Base-by-base conservation (phyloP, 176 grass and related monocot genomes). In the Zea luxurians region DNA sequence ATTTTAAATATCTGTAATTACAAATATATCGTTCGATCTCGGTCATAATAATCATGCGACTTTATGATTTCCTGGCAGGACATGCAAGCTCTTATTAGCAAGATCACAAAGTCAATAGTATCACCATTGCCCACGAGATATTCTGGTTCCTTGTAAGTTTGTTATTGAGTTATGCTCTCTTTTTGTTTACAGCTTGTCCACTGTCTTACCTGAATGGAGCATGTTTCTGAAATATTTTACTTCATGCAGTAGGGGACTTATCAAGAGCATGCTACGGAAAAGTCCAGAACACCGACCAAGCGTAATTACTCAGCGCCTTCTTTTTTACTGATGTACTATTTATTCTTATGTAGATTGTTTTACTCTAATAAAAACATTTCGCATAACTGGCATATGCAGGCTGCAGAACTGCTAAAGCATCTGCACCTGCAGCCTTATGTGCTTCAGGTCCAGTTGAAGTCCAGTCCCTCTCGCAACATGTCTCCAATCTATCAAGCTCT, bases 61-160 rank as follows among this genome's bases (percentile, higher is more conserved):
- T 64, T 2, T 36, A 34, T 17, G 10, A 37, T 64, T 70, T 86
- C 47, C 45, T 74, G 63, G 46, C 82, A 99, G 96, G 92, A 99
- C 80, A 99, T 99, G 96, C 96, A 99, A 87, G 78, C 89, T 81
- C 70, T 99, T 66, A 95, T 99, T 84, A 99, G 87, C 78, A 99
- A 99, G 85, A 99, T 99, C 75, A 99, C 91, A 8, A 99, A 95
- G 71, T 99, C 96, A 2, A 99, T 99, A 86, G 86, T 99, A 52
- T 87, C 96, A 73, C 96, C 96, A 79, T 72, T 99, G 61, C 96
- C 96, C 11, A 92, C 84, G 17, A 87, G 60, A 74, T 99, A 94
- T 82, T 95, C 92, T 82, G 89, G 96, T 60, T 75, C 96, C 82
- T 99, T 99, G 96, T 99, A 84, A 95, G 96, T 83, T 80, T 71